Evolutionary conservation across 257 asterid species (phyloP).

Genomic region (Nicotiana otophora): DNA sequence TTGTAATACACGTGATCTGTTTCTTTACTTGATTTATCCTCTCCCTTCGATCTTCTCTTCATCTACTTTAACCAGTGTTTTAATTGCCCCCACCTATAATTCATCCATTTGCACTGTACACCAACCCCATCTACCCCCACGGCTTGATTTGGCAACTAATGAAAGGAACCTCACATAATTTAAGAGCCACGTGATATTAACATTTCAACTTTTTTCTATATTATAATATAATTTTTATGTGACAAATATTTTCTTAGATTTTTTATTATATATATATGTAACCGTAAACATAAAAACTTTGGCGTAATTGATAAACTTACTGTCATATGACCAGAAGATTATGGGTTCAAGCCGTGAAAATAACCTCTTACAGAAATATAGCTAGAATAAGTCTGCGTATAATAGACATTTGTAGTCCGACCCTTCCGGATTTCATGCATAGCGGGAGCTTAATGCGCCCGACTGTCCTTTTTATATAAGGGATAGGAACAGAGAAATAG

Average conservation of each 20-base stretch:
- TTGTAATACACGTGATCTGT: background rate
- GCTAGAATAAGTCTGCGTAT: too few relatives aligned
- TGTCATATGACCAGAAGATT: too few relatives aligned
- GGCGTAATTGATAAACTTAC: too few relatives aligned
- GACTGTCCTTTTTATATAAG: too few relatives aligned
- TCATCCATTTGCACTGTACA: background rate
- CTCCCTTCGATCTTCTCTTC: background rate
- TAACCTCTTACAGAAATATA: too few relatives aligned
- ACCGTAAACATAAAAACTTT: too few relatives aligned
- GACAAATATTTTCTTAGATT: background rate
- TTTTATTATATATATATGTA: too few relatives aligned
- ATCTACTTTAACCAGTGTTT: background rate
- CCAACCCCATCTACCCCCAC: background rate
- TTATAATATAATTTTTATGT: background rate
- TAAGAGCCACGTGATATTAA: background rate
- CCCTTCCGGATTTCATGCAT: accelerated
- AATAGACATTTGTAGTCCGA: too few relatives aligned
- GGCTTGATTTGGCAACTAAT: background rate
- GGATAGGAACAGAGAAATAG: too few relatives aligned
- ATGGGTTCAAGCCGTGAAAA: too few relatives aligned
- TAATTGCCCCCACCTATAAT: background rate
- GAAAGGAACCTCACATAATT: background rate
- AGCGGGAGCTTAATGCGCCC: too few relatives aligned
- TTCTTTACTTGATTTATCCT: background rate
- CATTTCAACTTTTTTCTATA: background rate